Evolutionary conservation across 805 yeast genomes (phyloP), one percentile per base, ranked within the genome.

Genomic region (Hanseniaspora hatyaiensis): DNA sequence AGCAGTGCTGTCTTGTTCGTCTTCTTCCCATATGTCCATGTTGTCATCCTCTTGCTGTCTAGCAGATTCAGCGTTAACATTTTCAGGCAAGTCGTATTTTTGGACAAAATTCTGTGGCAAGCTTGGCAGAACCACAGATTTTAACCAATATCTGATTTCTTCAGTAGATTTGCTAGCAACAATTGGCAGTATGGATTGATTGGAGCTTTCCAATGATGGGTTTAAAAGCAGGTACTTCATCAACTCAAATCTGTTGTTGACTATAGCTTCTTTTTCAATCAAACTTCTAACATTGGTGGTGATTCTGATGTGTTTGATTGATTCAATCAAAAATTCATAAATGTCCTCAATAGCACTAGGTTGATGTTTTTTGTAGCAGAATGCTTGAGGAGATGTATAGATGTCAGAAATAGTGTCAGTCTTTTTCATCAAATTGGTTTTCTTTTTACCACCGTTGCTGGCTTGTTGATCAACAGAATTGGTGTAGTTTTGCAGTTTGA

Each of bases 161-260:
- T 33, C 34, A 30, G 26, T 24, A 20, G 49, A 59, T 5, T 82
- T 57, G 2, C 68, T 64, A 11, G 75, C 61, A 1, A 82, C 80
- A 50, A 88, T 75, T 8, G 96, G 95, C 51, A 83, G 66, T 26
- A 83, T 68, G 12, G 86, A 78, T 45, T 37, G 42, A 23, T 45
- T 45, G 15, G 42, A 36, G 9, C 73, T 70, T 44, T 78, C 80
- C 31, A 59, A 60, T 4, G 82, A 84, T 2, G 95, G 95, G 58
- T 72, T 76, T 34, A 84, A 55, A 2, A 84, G 74, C 20, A 46
- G 28, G 26, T 34, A 46, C 18, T 46, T 46, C 43, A 46, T n/a
- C 19, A 45, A 24, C 11, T 37, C 38, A 20, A 37, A 33, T 19
- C 30, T 37, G n/a, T 23, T 12, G 26, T 45, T 34, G 12, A 29